Percentiles rank a stretch among this genome's conserved stretches.
These are phyloP conservation scores for Trichosporon ovoides DNA, from an alignment of 1,284 basidiomycete genomes.

Conservation along the genomic window DNA sequence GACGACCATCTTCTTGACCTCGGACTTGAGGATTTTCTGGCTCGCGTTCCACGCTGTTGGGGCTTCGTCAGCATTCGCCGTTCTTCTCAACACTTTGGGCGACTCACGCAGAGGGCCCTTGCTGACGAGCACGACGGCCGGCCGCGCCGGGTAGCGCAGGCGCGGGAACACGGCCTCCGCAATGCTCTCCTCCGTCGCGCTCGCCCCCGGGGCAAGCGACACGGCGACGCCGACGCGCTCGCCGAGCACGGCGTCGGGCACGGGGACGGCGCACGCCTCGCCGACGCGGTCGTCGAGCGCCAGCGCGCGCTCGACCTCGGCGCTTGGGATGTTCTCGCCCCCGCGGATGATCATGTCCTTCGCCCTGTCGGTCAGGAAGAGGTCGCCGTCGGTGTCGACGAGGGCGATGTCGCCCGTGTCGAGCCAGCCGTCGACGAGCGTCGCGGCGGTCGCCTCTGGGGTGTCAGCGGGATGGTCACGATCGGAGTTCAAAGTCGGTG, in stretches of 20 bases:
- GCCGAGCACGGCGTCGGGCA: slow-evolving; percentile 36
- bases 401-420: slow-evolving; percentile 40
- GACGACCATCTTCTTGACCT: slow-evolving; percentile 19
- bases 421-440: slow-evolving; percentile 35
- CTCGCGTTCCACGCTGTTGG: slow-evolving; percentile 19
- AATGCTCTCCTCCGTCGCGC: slow-evolving; percentile 8
- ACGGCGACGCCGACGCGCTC: slow-evolving; percentile 40
- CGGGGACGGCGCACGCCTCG: slow-evolving; percentile 37
- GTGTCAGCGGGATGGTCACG: background rate
- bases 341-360: slow-evolving; percentile 45
- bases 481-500: slow-evolving; percentile 1
- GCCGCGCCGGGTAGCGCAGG: slow-evolving; percentile 17
- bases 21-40: slow-evolving; percentile 18
- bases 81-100: no score
- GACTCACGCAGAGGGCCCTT: slow-evolving; percentile 17
- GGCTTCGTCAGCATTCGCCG: no score
- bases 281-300: slow-evolving; percentile 30
- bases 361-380: slow-evolving; percentile 37
- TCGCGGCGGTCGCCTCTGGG: slow-evolving; percentile 16
- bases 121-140: slow-evolving; percentile 14
- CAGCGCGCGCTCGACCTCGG: slow-evolving; percentile 42
- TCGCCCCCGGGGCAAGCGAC: slow-evolving; percentile 21
- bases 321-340: slow-evolving; percentile 40
- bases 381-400: slow-evolving; percentile 37
- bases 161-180: slow-evolving; percentile 9